Evolutionary conservation across 176 grass and related monocot genomes (phyloP).

Genomic region (Chrysopogon serrulatus): DNA sequence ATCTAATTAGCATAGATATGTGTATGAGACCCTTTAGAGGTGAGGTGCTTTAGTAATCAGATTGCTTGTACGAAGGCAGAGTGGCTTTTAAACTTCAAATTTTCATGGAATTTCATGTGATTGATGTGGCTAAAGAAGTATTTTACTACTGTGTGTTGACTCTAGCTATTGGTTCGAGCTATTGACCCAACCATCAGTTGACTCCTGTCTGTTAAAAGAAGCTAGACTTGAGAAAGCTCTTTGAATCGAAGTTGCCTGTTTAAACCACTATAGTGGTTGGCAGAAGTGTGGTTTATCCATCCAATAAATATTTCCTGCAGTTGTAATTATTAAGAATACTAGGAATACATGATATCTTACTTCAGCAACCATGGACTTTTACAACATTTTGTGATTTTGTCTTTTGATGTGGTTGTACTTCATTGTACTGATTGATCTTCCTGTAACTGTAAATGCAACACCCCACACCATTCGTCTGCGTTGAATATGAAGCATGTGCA

Average conservation of each 20-base stretch:
- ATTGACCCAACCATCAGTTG: background rate
- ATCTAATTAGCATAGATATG: background rate
- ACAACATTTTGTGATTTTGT: background rate
- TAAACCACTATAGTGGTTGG: background rate
- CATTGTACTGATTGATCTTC: background rate
- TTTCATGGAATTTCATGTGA: background rate
- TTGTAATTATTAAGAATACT: background rate
- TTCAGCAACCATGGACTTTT: background rate
- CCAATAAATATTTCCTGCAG: background rate
- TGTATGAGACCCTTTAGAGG: background rate
- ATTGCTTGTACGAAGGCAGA: background rate
- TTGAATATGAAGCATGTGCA: background rate
- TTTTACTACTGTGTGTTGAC: background rate
- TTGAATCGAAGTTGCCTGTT: background rate
- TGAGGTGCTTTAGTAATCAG: background rate
- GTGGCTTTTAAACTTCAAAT: background rate
- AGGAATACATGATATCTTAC: background rate
- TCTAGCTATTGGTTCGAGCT: background rate
- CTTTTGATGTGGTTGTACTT: background rate
- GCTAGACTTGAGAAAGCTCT: background rate
- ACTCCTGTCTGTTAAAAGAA: background rate
- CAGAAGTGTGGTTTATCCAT: background rate
- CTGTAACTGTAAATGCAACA: background rate
- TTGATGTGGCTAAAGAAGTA: background rate
- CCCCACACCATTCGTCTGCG: background rate